Base-by-base conservation (phyloP, 2,329 filamentous ascomycete species). In the Zasmidium angulare region DNA sequence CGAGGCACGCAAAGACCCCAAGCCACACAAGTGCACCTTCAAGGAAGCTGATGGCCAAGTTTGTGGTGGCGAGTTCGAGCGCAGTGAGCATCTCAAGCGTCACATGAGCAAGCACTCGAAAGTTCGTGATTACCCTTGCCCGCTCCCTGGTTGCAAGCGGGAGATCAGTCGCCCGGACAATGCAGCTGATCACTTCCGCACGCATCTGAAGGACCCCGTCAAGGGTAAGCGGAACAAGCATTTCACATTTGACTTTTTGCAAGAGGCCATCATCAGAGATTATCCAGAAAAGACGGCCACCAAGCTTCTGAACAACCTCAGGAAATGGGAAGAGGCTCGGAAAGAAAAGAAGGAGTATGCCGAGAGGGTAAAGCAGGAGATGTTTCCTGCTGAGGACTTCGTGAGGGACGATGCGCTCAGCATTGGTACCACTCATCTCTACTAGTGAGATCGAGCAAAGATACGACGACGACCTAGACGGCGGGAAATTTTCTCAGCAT, bases 271-370 rank as follows among this genome's bases (percentile, higher is more conserved):
- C 76, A 96, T 97, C 10, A 93, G 93, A 1, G 97, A 84, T 74
- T 98, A 98, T 23, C 95, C 98, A 6, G 93, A 96, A 0, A 93
- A 98, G 57, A 53, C 47, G 21, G 56, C 63, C 10, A 53, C 23
- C 2, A 66, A 65, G 57, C 36, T 66, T 10, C 50, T 66, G 12
- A 53, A 48, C 12, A 60, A 58, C 43, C 29, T 66, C 54, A 21
- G 57, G 2, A 61, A 58, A 36, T 62, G 60, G 56, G 24, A 57
- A 17, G 53, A 23, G 2, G 11, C 11, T 1, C 50, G 49, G 29
- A 26, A 40, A 14, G 53, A 56, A 20, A 58, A 46, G 46, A 23
- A 46, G 24, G 23, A 52, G 22, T 9, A n/a, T 10, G 36, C 31
- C 17, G 43, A 52, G 20, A 21, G 46, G 9, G 3, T 46, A 1